phyloP scores from a whole-genome alignment of 2,329 filamentous ascomycete species.

The Cladobotryum protrusum region DNA sequence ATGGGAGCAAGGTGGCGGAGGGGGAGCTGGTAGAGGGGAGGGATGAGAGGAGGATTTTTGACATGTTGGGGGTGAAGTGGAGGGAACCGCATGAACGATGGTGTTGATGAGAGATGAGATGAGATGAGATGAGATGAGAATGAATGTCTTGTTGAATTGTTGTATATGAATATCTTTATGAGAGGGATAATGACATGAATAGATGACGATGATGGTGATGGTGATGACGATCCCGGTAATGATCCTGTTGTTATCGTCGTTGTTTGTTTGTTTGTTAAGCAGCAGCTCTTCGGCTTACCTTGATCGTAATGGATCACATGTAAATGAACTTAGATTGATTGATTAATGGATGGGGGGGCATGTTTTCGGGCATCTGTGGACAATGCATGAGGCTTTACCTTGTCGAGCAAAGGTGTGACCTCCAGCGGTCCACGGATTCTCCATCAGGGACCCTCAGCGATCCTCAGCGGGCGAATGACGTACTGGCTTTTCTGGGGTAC shows the following conservation, averaged over 20 bases:
- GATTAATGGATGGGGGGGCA: no score
- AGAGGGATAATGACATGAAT: background rate
- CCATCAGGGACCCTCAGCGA: background rate
- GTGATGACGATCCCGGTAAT: no score
- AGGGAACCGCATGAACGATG: conserved; percentile 69
- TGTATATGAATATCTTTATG: background rate
- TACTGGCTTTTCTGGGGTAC: background rate
- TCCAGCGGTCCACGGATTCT: background rate
- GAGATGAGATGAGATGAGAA: no score
- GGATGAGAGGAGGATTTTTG: conserved; percentile 76
- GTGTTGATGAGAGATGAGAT: conserved; percentile 44
- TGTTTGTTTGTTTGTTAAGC: no score
- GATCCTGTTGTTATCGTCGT: no score
- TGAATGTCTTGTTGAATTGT: no score
- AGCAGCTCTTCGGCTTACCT: background rate
- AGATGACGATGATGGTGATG: background rate
- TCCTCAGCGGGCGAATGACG: background rate
- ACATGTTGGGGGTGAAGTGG: conserved; percentile 77
- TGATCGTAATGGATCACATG: background rate
- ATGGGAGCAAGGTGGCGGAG: conserved; percentile 55
- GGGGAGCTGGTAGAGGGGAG: conserved; percentile 67
- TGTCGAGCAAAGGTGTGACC: no score
- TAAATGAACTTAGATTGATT: background rate
- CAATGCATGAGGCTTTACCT: no score
- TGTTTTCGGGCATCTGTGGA: no score